Base-by-base conservation (phyloP, 768 basidiomycete species). In the Termitomyces sp. region DNA sequence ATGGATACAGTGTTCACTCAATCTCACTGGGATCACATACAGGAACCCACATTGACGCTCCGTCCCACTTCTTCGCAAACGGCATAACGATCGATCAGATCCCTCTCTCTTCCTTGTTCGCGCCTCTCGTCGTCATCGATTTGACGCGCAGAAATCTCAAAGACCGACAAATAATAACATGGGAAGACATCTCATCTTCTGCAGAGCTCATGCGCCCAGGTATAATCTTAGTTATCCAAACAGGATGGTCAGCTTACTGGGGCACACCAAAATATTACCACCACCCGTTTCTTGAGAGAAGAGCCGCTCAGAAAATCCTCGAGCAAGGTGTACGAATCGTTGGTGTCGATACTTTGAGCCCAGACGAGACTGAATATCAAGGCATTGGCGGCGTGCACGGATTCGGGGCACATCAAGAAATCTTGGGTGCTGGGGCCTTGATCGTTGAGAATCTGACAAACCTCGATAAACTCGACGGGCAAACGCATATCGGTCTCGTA, bases 11-110 rank as follows among this genome's bases (percentile, higher is more conserved):
- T 49, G 79, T 87, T 13, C 78, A 78, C 59, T 64, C 73, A 0
- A 69, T 92, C 49, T 72, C 79, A 27, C 63, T 90, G 22, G 80
- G 85, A 4, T 83, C 88, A 1, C 90, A 91, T 65, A 85, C 85
- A 1, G 90, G 89, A 46, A 91, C 90, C 2, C 90, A 92, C 71
- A 76, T 91, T 68, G 90, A 92, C 63, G 86, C 88, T 1, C 90
- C 90, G 0, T 83, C 79, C 50, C 90, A 92, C 64, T 90, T 89
- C 72, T 70, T 86, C 69, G 69, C 71, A 4, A 72, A 78, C 29
- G 87, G 85, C 5, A 70, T 71, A 44, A 80, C 81, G 9, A 74
- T 90, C 46, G 82, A 85, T 61, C 74, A 84, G 51, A 74, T 90
- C 47, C 77, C 81, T 10, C 75, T 88, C 8, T 63, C 72, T 0